Evolutionary conservation across 176 grass and related monocot genomes (phyloP).

Genomic region (Phoenix roebelenii): DNA sequence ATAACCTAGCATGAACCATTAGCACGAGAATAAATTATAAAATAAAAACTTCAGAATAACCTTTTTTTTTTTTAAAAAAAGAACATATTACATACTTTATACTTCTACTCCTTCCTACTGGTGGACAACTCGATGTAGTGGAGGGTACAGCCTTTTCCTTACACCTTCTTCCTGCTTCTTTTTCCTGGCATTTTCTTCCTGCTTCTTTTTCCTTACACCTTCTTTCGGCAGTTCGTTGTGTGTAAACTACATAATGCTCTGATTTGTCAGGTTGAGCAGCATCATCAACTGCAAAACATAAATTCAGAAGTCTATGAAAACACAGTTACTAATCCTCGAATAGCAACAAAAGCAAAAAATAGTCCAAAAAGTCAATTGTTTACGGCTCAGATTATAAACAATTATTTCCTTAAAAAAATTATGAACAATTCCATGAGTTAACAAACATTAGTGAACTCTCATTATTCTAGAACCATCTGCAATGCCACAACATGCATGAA

Average conservation of each 20-base stretch:
- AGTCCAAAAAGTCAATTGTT: too few relatives aligned
- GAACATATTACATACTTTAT: background rate
- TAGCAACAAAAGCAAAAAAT: too few relatives aligned
- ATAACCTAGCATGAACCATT: too few relatives aligned
- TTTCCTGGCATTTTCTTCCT: background rate
- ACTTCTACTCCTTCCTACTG: conserved; percentile 9
- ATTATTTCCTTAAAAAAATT: too few relatives aligned
- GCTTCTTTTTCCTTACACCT: background rate
- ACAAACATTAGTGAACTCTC: too few relatives aligned
- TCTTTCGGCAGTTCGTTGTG: background rate
- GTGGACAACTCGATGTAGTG: conserved; percentile 29
- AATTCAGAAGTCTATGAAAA: background rate
- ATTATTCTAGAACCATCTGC: too few relatives aligned
- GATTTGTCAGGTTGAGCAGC: conserved; percentile 7
- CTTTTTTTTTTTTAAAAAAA: too few relatives aligned
- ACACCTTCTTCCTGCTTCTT: too few relatives aligned
- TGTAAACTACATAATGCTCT: conserved; percentile 24
- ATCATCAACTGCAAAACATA: conserved; percentile 1
- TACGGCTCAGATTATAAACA: too few relatives aligned
- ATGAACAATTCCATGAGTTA: too few relatives aligned
- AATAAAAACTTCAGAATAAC: background rate
- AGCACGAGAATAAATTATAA: background rate
- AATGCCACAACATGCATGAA: too few relatives aligned
- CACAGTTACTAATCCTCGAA: background rate
- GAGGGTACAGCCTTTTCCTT: too few relatives aligned